Conservation (phyloP, 208 protist genomes). For the Trypanosoma mega region DNA sequence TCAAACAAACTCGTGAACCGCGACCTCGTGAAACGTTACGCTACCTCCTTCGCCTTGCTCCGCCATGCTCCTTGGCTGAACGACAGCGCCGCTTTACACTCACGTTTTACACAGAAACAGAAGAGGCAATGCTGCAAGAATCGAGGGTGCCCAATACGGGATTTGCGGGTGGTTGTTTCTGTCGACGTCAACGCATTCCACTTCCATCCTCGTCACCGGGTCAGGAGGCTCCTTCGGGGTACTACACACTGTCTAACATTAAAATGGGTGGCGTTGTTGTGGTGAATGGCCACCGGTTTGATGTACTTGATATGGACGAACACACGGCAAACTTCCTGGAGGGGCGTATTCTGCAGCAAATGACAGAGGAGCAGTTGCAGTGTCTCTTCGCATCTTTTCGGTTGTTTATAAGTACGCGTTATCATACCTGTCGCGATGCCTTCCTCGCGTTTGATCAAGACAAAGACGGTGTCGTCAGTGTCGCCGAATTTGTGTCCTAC, state of each 20-base stretch:
- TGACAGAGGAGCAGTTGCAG: conserved; percentile 43
- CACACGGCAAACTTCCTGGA: conserved; percentile 74
- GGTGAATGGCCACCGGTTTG: conserved; percentile 70
- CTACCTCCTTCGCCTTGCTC: conserved; percentile 61
- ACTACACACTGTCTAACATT: conserved; percentile 71
- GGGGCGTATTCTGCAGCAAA: conserved; percentile 20
- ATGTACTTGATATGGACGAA: conserved; percentile 72
- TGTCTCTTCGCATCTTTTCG: conserved; percentile 62
- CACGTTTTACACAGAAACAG: conserved; percentile 85
- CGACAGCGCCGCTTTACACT: conserved; percentile 70
- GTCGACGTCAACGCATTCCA: conserved; percentile 61
- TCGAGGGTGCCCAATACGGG: conserved; percentile 61
- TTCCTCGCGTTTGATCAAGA: conserved; percentile 85
- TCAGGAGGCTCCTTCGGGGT: conserved; percentile 13
- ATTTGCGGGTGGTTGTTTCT: conserved; percentile 78
- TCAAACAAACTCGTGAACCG: conserved; percentile 31
- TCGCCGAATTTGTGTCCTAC: conserved; percentile 64
- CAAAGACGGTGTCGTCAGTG: conserved; percentile 75
- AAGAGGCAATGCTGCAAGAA: conserved; percentile 86
- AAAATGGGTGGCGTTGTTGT: conserved; percentile 61
- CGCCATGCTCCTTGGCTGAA: conserved; percentile 51
- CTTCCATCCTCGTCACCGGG: conserved; percentile 42
- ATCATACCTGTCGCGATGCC: conserved; percentile 68
- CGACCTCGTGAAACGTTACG: conserved; percentile 53
- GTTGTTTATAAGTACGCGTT: conserved; percentile 67